Conservation (phyloP, 2,329 filamentous ascomycete species). For the Fusarium heterosporum region DNA sequence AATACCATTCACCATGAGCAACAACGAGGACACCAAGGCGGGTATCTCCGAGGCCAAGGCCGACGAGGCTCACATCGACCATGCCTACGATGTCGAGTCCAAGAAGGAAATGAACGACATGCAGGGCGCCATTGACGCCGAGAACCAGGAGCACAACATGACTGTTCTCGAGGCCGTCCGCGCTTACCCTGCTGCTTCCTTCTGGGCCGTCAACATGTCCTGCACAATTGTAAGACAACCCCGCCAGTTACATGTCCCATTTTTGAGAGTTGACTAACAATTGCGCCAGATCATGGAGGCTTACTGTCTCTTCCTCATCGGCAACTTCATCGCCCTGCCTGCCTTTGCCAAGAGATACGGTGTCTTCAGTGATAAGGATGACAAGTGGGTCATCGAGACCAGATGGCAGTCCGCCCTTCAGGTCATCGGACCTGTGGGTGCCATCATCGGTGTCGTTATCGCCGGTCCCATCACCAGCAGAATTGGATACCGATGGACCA, state of each 20-base stretch:
- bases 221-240: constrained; percentile 59
- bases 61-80: constrained; percentile 27
- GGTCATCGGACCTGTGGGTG: constrained; percentile 51
- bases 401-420: constrained; percentile 56
- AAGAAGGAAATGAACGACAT: constrained; percentile 34
- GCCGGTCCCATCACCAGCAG: constrained; percentile 54
- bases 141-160: constrained; percentile 58
- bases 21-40: constrained; percentile 24
- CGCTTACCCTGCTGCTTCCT: constrained; percentile 58
- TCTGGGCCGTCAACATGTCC: constrained; percentile 63
- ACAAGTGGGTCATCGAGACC: constrained; percentile 53
- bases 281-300: constrained; percentile 60
- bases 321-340: constrained; percentile 58
- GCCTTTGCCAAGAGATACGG: constrained; percentile 56
- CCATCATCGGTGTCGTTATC: constrained; percentile 52
- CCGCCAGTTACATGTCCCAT: not conserved
- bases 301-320: constrained; percentile 62
- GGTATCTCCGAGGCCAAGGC: constrained; percentile 30
- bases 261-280: not conserved
- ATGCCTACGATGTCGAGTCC: constrained; percentile 38
- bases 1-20: constrained; percentile 36
- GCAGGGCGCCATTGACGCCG: constrained; percentile 47
- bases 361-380: constrained; percentile 33
- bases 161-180: constrained; percentile 54
- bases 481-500: constrained; percentile 54